Evolutionary conservation across 2,329 filamentous ascomycete species (phyloP).

Genomic region (Stagonosporopsis tanaceti): DNA sequence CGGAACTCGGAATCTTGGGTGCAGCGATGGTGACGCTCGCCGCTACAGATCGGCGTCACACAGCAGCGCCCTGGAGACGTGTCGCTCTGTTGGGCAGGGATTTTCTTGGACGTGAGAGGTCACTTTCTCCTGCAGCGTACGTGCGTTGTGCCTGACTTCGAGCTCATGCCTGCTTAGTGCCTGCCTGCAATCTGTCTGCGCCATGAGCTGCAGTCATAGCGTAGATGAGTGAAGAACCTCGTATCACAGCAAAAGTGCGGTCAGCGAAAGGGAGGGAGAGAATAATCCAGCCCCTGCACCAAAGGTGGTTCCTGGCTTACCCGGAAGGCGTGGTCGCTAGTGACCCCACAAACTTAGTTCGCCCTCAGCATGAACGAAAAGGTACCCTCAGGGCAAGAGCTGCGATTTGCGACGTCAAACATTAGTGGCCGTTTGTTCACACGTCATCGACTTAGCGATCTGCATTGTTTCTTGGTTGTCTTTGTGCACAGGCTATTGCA

Average conservation of each 20-base stretch:
- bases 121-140: background rate
- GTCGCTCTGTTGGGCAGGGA: background rate
- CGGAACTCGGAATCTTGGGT: background rate
- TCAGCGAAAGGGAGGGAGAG: background rate
- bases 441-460: background rate
- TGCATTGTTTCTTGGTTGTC: background rate
- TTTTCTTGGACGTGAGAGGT: background rate
- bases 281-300: background rate
- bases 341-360: background rate
- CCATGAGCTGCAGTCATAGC: background rate
- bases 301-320: background rate
- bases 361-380: background rate
- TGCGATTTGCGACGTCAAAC: background rate
- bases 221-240: background rate
- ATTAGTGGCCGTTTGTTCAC: background rate
- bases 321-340: background rate
- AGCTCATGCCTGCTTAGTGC: background rate
- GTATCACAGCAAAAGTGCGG: background rate
- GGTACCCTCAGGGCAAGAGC: background rate
- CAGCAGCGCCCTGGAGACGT: background rate
- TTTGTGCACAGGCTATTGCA: background rate
- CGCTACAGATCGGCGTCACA: background rate
- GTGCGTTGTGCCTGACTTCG: slow-evolving; percentile 1
- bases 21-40: background rate
- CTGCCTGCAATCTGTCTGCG: background rate